These are phyloP conservation scores for Torulaspora microellipsoides DNA, from an alignment of 805 yeast species.

Conservation along the genomic window DNA sequence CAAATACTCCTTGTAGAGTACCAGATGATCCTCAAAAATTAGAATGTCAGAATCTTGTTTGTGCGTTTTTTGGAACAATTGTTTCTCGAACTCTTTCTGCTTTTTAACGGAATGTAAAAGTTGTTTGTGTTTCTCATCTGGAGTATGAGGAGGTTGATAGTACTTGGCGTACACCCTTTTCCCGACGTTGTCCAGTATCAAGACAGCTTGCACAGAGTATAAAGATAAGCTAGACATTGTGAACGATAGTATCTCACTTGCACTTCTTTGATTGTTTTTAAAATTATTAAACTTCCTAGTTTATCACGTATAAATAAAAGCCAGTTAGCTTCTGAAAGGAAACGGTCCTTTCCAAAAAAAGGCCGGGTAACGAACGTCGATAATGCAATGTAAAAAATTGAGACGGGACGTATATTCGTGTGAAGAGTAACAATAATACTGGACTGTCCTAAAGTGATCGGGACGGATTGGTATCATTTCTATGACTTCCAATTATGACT, in stretches of 20 bases:
- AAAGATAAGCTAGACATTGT: constrained; percentile 50
- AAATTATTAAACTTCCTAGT: no score
- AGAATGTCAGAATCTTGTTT: constrained; percentile 77
- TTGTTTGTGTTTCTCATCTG: constrained; percentile 26
- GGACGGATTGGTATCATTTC: no score
- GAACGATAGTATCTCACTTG: background rate
- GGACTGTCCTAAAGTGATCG: no score
- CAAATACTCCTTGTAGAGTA: constrained; percentile 80
- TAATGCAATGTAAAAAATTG: no score
- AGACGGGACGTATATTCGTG: no score
- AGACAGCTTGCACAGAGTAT: constrained; percentile 74
- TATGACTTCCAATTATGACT: constrained; percentile 35
- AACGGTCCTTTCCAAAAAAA: no score
- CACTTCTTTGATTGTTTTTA: no score
- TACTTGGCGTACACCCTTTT: constrained; percentile 80
- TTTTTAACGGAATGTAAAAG: constrained; percentile 45
- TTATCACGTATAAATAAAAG: no score
- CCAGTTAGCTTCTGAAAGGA: no score
- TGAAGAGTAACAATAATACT: no score
- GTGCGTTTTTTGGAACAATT: constrained; percentile 67
- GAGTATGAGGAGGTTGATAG: constrained; percentile 60
- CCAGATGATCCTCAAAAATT: constrained; percentile 70
- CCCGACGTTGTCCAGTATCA: constrained; percentile 79
- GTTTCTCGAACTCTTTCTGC: constrained; percentile 73
- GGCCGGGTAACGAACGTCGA: no score